phyloP scores from a whole-genome alignment of 768 basidiomycete species.

The Leucosporidium scottii region DNA sequence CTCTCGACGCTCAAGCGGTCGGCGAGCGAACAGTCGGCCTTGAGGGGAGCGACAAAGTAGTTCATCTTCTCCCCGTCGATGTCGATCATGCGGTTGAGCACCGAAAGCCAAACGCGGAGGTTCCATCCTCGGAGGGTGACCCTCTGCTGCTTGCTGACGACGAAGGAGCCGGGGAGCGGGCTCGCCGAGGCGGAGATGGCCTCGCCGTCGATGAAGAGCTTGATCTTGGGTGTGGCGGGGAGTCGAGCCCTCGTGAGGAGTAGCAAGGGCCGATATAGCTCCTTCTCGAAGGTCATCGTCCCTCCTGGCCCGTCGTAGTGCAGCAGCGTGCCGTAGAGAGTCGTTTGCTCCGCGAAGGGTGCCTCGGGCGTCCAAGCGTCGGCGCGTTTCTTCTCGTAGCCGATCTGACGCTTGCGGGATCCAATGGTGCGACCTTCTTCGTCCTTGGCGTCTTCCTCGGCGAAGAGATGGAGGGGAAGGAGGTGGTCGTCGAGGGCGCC shows the following conservation, averaged over 20 bases:
- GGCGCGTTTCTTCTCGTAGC: constrained; percentile 3
- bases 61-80: constrained; percentile 48
- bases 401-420: constrained; percentile 5
- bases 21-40: constrained; percentile 42
- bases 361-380: not conserved
- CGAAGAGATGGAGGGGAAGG: not conserved
- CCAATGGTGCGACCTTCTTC: constrained; percentile 3
- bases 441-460: not conserved
- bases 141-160: constrained; percentile 49
- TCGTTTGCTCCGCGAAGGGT: not conserved
- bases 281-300: not conserved
- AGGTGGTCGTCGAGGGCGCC: constrained; percentile 12
- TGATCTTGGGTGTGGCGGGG: not conserved
- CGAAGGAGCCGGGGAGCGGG: constrained; percentile 41
- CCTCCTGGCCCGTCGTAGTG: constrained; percentile 5
- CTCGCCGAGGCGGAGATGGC: not conserved
- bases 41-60: constrained; percentile 64
- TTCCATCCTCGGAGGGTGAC: constrained; percentile 57
- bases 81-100: constrained; percentile 61
- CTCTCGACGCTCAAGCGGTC: constrained; percentile 43
- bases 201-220: constrained; percentile 10
- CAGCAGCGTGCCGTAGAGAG: not conserved
- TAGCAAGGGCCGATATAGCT: constrained; percentile 6
- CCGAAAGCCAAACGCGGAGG: constrained; percentile 54
- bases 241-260: constrained; percentile 11